Percentiles rank a stretch among this genome's conserved stretches.
These are phyloP conservation scores for Leishmania amazonensis DNA, from an alignment of 208 protist species.

Conservation along the genomic window DNA sequence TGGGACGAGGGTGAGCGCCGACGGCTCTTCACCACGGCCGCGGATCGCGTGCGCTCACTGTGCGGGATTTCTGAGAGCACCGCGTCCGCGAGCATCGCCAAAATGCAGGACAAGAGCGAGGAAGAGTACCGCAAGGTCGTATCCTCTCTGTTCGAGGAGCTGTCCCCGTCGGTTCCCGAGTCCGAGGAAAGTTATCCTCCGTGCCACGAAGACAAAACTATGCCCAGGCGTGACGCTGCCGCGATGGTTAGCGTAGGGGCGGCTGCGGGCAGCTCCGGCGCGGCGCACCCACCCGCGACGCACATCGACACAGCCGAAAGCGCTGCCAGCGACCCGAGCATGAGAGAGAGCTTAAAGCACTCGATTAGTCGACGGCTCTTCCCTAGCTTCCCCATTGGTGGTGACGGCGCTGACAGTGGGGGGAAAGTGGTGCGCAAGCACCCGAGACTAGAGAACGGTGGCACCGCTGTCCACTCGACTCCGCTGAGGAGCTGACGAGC, in stretches of 20 bases:
- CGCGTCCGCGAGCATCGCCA: slow-evolving; percentile 16
- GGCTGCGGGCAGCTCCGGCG: neutral
- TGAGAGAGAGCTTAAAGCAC: neutral
- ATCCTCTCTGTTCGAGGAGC: slow-evolving; percentile 14
- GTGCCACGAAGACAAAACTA: neutral
- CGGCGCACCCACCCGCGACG: neutral
- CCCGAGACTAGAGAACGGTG: neutral
- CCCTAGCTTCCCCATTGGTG: neutral
- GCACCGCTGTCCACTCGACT: neutral
- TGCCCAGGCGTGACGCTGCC: neutral
- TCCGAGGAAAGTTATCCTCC: slow-evolving; percentile 12
- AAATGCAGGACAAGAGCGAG: slow-evolving; percentile 26
- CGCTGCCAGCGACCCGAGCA: slow-evolving; percentile 2
- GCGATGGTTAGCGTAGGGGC: neutral
- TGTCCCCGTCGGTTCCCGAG: slow-evolving; percentile 6
- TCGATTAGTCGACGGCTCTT: neutral
- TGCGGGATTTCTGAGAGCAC: slow-evolving; percentile 11
- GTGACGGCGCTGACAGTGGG: neutral
- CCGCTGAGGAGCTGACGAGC: neutral
- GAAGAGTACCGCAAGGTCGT: slow-evolving; percentile 18
- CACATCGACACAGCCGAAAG: slow-evolving; percentile 9
- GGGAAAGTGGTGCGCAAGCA: neutral
- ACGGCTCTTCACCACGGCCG: slow-evolving; percentile 26
- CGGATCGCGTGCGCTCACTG: slow-evolving; percentile 6
- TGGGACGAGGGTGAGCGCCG: slow-evolving; percentile 64